Percentiles rank a stretch among this genome's conserved stretches.
phyloP scores from a whole-genome alignment of 176 grass and related monocot genomes.

The Eleusine coracana region DNA sequence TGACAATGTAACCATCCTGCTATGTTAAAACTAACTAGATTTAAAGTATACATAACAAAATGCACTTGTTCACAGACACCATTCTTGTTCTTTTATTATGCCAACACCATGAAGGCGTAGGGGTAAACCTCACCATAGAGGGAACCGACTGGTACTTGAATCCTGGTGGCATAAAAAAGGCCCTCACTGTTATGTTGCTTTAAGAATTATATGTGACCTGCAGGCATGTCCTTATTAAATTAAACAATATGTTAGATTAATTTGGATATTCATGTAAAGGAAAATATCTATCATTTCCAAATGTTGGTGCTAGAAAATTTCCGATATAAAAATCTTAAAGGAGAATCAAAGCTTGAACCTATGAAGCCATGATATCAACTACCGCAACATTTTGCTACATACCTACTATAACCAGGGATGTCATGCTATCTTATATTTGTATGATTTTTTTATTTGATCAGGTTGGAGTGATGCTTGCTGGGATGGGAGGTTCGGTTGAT shows the following conservation, averaged over 20 bases:
- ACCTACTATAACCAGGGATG: neutral
- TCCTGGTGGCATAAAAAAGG: no score
- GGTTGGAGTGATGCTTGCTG: conserved; percentile 96
- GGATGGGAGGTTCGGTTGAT: conserved; percentile 87
- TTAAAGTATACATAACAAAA: neutral
- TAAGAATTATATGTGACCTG: no score
- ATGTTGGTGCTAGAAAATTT: neutral
- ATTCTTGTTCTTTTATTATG: neutral
- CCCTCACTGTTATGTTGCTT: no score
- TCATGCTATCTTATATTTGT: neutral
- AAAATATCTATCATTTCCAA: neutral
- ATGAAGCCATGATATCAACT: neutral
- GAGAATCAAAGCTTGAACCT: neutral
- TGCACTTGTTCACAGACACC: neutral
- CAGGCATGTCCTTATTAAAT: neutral
- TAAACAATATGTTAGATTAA: neutral
- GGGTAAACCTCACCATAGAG: no score
- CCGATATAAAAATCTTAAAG: neutral
- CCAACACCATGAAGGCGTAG: neutral
- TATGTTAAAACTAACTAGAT: conserved; percentile 14
- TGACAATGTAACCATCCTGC: neutral
- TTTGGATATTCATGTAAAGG: neutral
- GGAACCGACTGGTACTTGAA: no score
- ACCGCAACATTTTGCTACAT: neutral
- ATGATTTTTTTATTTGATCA: conserved; percentile 46